Evolutionary conservation across 148 eudicot species (phyloP).

Genomic region (Cornus florida): DNA sequence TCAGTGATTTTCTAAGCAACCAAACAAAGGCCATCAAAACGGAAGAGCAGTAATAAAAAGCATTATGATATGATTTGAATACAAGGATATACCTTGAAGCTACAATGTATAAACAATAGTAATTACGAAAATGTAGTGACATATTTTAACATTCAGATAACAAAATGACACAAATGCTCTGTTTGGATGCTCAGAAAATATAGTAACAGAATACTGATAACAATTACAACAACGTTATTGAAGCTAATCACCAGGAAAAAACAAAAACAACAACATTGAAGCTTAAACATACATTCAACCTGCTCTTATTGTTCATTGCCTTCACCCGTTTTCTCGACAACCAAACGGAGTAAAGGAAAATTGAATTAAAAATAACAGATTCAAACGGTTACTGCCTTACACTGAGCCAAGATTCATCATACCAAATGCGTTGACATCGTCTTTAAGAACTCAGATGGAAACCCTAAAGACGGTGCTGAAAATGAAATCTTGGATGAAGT

Average conservation of each 20-base stretch:
- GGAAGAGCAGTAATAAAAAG: background rate
- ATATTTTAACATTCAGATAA: too few species aligned
- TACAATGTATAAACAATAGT: background rate
- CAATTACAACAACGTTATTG: too few species aligned
- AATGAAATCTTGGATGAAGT: background rate
- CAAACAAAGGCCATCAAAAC: background rate
- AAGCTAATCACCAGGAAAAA: too few species aligned
- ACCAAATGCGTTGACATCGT: background rate
- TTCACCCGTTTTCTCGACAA: background rate
- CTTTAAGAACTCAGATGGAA: background rate
- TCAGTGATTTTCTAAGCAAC: constrained; percentile 9
- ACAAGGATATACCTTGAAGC: background rate
- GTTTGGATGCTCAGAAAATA: background rate
- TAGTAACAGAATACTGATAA: too few species aligned
- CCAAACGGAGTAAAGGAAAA: background rate
- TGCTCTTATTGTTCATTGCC: background rate
- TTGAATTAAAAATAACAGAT: too few species aligned
- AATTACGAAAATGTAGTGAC: background rate
- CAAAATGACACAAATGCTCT: background rate
- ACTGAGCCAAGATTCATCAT: background rate
- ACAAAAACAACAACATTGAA: background rate
- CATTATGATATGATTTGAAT: background rate
- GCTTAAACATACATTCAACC: background rate
- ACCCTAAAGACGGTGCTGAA: background rate
- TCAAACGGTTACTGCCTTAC: background rate